Percentiles rank a stretch among this genome's conserved stretches.
phyloP scores from a whole-genome alignment of 108 stramenopile genomes.

The Phaeodactylum tricornutum region DNA sequence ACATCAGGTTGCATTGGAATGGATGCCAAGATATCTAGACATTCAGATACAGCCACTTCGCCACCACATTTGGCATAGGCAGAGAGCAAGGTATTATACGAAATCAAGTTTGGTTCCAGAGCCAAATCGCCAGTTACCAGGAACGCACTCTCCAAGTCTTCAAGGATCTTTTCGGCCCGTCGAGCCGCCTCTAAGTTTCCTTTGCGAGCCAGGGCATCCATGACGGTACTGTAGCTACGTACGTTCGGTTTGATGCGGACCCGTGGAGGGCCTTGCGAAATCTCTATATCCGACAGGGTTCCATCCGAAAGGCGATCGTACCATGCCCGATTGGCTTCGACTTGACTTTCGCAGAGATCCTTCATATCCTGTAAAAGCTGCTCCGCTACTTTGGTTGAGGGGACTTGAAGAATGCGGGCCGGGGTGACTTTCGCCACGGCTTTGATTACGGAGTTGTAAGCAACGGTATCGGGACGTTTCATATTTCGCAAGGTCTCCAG shows the following conservation, averaged over 20 bases:
- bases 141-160: slow-evolving; percentile 15
- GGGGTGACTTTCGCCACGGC: slow-evolving; percentile 12
- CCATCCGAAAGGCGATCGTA: neutral
- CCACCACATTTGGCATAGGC: slow-evolving; percentile 32
- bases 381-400: slow-evolving; percentile 5
- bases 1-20: slow-evolving; percentile 22
- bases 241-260: slow-evolving; percentile 10
- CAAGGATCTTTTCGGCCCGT: slow-evolving; percentile 23
- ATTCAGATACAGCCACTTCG: neutral
- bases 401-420: no score
- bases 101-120: slow-evolving; percentile 27
- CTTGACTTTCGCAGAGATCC: neutral
- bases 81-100: slow-evolving; percentile 36
- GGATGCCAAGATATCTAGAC: slow-evolving; percentile 19
- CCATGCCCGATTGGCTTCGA: neutral
- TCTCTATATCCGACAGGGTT: neutral
- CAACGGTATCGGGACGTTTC: slow-evolving; percentile 35
- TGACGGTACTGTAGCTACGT: slow-evolving; percentile 30
- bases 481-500: slow-evolving; percentile 7
- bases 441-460: slow-evolving; percentile 19
- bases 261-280: neutral
- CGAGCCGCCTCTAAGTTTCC: slow-evolving; percentile 23
- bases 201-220: slow-evolving; percentile 40
- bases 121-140: slow-evolving; percentile 12
- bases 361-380: slow-evolving; percentile 7